Percentiles rank a stretch among this genome's conserved stretches.
Conservation (phyloP, 1,139 yeast species). For the Lizanozyma gosingica region DNA sequence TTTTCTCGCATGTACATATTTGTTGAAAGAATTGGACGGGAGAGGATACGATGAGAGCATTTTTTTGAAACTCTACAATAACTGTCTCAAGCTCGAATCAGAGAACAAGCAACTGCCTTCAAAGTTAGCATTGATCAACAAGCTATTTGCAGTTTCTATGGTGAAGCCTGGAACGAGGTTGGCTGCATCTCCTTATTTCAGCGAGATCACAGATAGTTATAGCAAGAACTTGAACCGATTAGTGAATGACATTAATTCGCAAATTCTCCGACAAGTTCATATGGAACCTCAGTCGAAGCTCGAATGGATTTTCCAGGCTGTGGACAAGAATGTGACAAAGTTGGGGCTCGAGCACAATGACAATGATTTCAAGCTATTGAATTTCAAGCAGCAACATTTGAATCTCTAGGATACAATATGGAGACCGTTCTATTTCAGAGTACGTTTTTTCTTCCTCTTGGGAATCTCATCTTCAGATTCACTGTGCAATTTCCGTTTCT, state of each 20-base stretch:
- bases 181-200: conserved; percentile 16
- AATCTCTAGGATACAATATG: no score
- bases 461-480: no score
- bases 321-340: conserved; percentile 22
- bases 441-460: no score
- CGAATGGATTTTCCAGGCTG: conserved; percentile 25
- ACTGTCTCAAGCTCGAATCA: conserved; percentile 12
- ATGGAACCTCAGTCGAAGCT: conserved; percentile 23
- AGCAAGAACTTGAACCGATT: conserved; percentile 13
- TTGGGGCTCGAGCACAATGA: conserved; percentile 24
- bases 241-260: conserved; percentile 18
- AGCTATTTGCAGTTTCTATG: conserved; percentile 21
- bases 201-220: conserved; percentile 15
- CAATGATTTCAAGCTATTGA: conserved; percentile 28
- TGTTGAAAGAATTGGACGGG: conserved; percentile 14
- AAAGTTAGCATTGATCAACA: conserved; percentile 13
- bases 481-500: no score
- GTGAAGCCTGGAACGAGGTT: conserved; percentile 16
- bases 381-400: conserved; percentile 31
- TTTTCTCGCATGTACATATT: conserved; percentile 14
- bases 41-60: conserved; percentile 6
- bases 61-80: conserved; percentile 4
- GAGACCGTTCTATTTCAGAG: no score
- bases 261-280: conserved; percentile 17
- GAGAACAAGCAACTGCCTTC: conserved; percentile 4